Evolutionary conservation across 2,329 filamentous ascomycete species (phyloP).

Genomic region (Fusarium coicis): DNA sequence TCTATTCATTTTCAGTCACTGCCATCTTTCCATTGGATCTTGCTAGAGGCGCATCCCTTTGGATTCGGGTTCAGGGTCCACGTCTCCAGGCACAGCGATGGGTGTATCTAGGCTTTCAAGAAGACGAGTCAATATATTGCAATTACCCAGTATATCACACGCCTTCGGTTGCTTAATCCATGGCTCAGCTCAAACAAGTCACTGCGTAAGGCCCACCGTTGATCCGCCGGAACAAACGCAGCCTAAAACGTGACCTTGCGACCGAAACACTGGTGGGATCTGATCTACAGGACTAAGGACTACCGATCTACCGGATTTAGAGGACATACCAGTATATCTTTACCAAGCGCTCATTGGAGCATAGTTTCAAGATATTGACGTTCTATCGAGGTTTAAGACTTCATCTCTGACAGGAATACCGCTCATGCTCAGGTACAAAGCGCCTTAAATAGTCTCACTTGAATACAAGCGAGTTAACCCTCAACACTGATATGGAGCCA

Average conservation of each 20-base stretch:
- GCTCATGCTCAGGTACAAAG: neutral
- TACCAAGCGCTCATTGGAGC: neutral
- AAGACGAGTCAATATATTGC: no score
- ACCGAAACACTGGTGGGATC: neutral
- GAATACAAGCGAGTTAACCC: accelerated
- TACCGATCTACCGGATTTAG: neutral
- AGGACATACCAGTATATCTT: neutral
- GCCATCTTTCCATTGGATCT: neutral
- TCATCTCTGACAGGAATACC: neutral
- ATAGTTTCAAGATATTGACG: neutral
- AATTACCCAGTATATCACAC: accelerated
- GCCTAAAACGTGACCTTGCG: neutral
- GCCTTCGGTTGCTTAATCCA: accelerated
- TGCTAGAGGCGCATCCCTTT: neutral
- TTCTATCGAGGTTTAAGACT: no score
- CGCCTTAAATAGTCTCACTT: accelerated
- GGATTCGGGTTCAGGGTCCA: no score
- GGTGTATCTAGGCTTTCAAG: neutral
- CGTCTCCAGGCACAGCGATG: accelerated
- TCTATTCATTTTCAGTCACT: neutral
- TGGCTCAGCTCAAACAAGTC: neutral
- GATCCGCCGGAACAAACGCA: neutral
- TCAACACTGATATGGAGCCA: no score
- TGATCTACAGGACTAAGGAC: neutral
- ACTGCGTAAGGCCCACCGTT: no score